phyloP scores from a whole-genome alignment of 2,329 filamentous ascomycete species.

The Monosporascus sp. region DNA sequence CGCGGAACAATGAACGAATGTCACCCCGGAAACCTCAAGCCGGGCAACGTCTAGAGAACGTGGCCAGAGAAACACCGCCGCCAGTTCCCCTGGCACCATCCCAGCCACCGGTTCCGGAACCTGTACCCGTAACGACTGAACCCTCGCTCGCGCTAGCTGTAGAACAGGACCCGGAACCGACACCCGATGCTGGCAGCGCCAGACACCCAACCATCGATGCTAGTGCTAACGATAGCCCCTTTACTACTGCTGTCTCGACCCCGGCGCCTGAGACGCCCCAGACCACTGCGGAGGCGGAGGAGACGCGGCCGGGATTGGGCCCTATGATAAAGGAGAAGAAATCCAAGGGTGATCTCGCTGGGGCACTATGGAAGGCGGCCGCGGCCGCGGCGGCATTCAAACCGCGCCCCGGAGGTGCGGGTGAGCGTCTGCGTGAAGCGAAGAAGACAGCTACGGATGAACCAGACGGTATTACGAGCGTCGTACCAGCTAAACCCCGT shows the following conservation, averaged over 20 bases:
- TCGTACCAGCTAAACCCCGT: constrained; percentile 71
- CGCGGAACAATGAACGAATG: constrained; percentile 45
- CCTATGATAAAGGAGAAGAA: constrained; percentile 85
- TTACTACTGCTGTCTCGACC: constrained; percentile 17
- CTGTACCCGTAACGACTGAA: constrained; percentile 7
- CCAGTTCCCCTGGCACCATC: constrained; percentile 4
- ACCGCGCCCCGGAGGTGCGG: constrained; percentile 80
- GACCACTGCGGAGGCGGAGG: constrained; percentile 28
- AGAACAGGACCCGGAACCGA: neutral
- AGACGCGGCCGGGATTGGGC: constrained; percentile 67
- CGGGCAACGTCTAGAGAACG: constrained; percentile 26
- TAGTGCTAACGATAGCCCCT: constrained; percentile 11
- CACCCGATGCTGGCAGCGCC: constrained; percentile 1
- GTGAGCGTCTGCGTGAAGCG: constrained; percentile 65
- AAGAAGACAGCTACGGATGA: constrained; percentile 57
- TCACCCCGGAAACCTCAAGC: constrained; percentile 39
- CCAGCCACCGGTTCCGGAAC: constrained; percentile 7
- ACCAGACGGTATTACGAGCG: constrained; percentile 83
- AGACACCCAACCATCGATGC: constrained; percentile 1
- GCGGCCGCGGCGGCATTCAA: constrained; percentile 70
- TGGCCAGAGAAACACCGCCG: constrained; percentile 29
- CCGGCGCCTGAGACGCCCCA: constrained; percentile 23
- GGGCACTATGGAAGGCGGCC: constrained; percentile 74
- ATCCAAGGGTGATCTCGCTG: constrained; percentile 67
- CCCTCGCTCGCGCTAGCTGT: neutral